Percentiles rank a stretch among this genome's conserved stretches.
phyloP scores from a whole-genome alignment of 352 stramenopile genomes.

The Phytophthora pseudosyringae region DNA sequence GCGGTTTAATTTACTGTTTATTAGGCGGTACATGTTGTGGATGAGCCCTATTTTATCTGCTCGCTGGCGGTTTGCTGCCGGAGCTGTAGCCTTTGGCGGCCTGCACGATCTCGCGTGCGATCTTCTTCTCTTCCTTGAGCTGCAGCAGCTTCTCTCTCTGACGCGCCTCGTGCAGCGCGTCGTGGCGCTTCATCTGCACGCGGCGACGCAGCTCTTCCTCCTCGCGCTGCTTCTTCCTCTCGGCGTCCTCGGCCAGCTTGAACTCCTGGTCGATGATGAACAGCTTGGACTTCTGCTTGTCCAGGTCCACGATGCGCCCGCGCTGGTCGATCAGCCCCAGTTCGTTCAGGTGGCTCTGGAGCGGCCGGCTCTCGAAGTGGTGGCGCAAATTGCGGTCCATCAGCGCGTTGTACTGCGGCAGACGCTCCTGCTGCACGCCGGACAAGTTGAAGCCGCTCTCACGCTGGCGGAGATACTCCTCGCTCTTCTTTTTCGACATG shows the following conservation, averaged over 20 bases:
- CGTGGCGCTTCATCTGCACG: slow-evolving; percentile 89
- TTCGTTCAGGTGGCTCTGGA: slow-evolving; percentile 83
- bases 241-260: slow-evolving; percentile 82
- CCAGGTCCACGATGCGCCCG: slow-evolving; percentile 89
- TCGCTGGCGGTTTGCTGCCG: slow-evolving; percentile 38
- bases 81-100: slow-evolving; percentile 67
- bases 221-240: slow-evolving; percentile 76
- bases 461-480: slow-evolving; percentile 55
- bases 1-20: slow-evolving; percentile 6
- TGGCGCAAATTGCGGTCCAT: slow-evolving; percentile 90
- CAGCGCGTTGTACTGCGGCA: slow-evolving; percentile 90
- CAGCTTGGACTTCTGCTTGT: slow-evolving; percentile 90
- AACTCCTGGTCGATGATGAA: slow-evolving; percentile 94
- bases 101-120: slow-evolving; percentile 88
- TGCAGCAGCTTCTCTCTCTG: slow-evolving; percentile 86
- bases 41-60: slow-evolving; percentile 28
- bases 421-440: slow-evolving; percentile 68
- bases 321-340: slow-evolving; percentile 88
- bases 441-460: slow-evolving; percentile 68
- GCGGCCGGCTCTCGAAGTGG: slow-evolving; percentile 84
- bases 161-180: slow-evolving; percentile 79
- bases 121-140: slow-evolving; percentile 90
- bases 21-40: slow-evolving; percentile 14
- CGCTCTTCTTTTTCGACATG: slow-evolving; percentile 45
- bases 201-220: slow-evolving; percentile 88